Percentiles rank a stretch among this genome's conserved stretches.
Evolutionary conservation across 768 basidiomycete species (phyloP).

Genomic region (Wakefieldia striispora): DNA sequence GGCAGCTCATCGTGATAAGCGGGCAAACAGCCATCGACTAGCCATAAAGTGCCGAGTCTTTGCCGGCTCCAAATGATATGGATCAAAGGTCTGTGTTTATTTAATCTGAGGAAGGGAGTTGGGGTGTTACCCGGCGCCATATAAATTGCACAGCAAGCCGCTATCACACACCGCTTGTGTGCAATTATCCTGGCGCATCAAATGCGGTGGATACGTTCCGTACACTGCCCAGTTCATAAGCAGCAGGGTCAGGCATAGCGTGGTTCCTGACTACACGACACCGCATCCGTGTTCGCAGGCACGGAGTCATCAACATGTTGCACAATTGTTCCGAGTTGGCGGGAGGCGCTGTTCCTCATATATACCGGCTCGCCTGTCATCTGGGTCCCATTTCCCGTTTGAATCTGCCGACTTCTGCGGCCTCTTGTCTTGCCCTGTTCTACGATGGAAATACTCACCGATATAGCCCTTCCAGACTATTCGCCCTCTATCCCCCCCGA

Average conservation of each 20-base stretch:
- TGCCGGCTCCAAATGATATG: not conserved
- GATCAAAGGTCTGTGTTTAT: not conserved
- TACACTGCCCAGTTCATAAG: slow-evolving; percentile 6
- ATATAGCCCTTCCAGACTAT: slow-evolving; percentile 45
- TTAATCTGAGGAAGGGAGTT: not conserved
- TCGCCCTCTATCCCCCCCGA: slow-evolving; percentile 52
- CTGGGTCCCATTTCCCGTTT: not conserved
- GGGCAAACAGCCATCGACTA: not conserved
- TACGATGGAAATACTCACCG: slow-evolving; percentile 13
- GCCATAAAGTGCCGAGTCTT: not conserved
- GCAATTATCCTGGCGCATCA: not conserved
- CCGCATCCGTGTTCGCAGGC: slow-evolving; percentile 6
- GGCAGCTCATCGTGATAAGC: not conserved
- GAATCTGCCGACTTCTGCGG: not conserved
- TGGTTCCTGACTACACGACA: slow-evolving; percentile 14
- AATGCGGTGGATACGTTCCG: slow-evolving; percentile 4
- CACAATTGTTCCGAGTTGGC: slow-evolving; percentile 6
- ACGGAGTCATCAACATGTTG: slow-evolving; percentile 7
- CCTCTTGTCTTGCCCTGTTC: slow-evolving; percentile 1
- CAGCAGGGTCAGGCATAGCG: slow-evolving; percentile 13
- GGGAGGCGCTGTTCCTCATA: slow-evolving; percentile 13
- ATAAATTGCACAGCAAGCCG: slow-evolving; percentile 7
- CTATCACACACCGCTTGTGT: slow-evolving; percentile 5
- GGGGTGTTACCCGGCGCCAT: not conserved
- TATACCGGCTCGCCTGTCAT: slow-evolving; percentile 21